phyloP scores from a whole-genome alignment of 805 yeast genomes.

The Barnettozyma californica region DNA sequence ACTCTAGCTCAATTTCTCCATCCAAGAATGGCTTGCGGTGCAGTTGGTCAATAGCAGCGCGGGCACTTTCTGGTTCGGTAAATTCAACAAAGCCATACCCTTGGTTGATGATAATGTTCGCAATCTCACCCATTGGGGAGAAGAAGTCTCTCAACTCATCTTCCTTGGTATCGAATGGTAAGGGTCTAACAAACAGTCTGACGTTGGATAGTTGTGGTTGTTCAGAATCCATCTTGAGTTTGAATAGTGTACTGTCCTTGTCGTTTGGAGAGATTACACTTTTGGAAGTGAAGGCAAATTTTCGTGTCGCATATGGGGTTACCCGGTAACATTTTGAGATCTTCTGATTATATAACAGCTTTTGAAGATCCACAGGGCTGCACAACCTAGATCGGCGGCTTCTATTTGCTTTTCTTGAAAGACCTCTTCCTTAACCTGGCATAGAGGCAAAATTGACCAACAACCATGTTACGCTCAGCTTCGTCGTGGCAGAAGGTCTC shows the following conservation, averaged over 20 bases:
- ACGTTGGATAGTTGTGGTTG: conserved; percentile 33
- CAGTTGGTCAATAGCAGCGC: conserved; percentile 68
- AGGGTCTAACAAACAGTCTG: conserved; percentile 57
- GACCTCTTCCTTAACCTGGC: background rate
- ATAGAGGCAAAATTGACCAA: background rate
- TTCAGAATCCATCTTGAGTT: conserved; percentile 1
- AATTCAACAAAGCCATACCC: conserved; percentile 91
- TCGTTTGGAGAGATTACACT: background rate
- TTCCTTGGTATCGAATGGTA: conserved; percentile 46
- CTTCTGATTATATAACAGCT: background rate
- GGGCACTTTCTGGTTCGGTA: conserved; percentile 65
- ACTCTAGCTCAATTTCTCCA: conserved; percentile 40
- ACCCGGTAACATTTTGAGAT: background rate
- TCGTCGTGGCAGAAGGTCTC: conserved; percentile 1
- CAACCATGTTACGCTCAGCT: conserved; percentile 6
- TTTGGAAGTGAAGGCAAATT: background rate
- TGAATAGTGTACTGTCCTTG: conserved; percentile 2
- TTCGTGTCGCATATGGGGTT: background rate
- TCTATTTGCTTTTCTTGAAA: background rate
- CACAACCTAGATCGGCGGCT: background rate
- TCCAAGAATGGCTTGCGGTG: conserved; percentile 65
- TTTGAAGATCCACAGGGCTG: background rate
- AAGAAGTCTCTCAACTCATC: conserved; percentile 69
- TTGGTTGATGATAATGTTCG: conserved; percentile 64
- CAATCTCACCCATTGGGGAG: conserved; percentile 58